Evolutionary conservation across 2,329 filamentous ascomycete species (phyloP), one percentile per base, ranked within the genome.

Genomic region (Aspergillus sergii): DNA sequence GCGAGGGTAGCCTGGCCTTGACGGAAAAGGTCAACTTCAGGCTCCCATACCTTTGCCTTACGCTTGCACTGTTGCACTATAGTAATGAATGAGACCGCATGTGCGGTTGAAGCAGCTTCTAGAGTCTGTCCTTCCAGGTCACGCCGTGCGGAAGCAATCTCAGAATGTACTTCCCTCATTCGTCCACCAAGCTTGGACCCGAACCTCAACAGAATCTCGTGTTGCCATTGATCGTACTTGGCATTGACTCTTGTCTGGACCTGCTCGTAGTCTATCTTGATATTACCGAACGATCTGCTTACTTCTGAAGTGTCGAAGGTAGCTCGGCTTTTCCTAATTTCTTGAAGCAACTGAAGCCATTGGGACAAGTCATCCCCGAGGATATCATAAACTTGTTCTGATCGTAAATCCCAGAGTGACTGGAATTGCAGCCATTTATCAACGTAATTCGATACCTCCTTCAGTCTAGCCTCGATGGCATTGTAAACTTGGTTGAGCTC

Each of bases 201-300:
- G 78, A 99, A 99, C 76, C 97, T 97, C 70, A 91, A 87, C 43
- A 98, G 84, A 60, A 99, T 96, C 69, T 99, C 95, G 72, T 97
- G 93, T 78, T 99, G 95, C 95, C 96, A 99, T 77, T 98, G 94
- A 75, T 99, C 96, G 75, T 99, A 99, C 78, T 98, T 99, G 71
- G 93, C 93, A 73, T 98, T 99, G 77, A 99, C 95, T 79, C 97
- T 97, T 62, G 94, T 93, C 79, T 99, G 96, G 0, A 99, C 95
- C 78, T 99, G 96, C 72, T 98, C 95, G 73, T 99, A 99, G 76
- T 99, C 94, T 73, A 99, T 93, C 4, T 91, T 93, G 59, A 98
- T 89, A 77, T 96, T 94, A 5, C 95, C 95, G 75, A 99, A 99
- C 1, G 91, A 91, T 45, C 92, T 91, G 77, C 91, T 95, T 68